These are phyloP conservation scores for Cytospora schulzeri DNA, from an alignment of 2,329 filamentous ascomycete species.

Conservation along the genomic window DNA sequence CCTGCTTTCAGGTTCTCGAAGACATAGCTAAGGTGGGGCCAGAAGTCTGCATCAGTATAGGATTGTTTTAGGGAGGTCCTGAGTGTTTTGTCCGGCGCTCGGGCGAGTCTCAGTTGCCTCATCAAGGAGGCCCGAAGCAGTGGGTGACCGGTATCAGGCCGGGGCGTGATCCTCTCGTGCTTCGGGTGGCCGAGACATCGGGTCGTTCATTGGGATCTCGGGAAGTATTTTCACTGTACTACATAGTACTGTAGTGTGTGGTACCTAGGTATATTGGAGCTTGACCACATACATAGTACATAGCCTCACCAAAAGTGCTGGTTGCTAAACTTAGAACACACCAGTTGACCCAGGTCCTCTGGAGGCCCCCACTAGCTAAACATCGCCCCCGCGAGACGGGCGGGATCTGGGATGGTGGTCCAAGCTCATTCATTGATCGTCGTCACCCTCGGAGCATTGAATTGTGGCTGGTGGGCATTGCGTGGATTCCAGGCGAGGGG, in stretches of 20 bases:
- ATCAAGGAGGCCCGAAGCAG: slow-evolving; percentile 3
- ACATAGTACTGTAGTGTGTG: too few species aligned
- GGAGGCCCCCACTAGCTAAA: slow-evolving; percentile 18
- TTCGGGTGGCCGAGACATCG: slow-evolving; percentile 14
- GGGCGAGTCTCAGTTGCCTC: neutral
- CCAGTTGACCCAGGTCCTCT: too few species aligned
- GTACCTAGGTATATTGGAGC: neutral
- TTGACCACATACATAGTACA: too few species aligned
- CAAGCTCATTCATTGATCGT: slow-evolving; percentile 11
- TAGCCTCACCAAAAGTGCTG: neutral
- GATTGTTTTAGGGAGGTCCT: neutral
- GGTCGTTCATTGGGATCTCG: neutral
- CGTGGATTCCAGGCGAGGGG: slow-evolving; percentile 14
- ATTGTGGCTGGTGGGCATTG: slow-evolving; percentile 20
- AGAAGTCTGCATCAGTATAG: too few species aligned
- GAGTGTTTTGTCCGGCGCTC: neutral
- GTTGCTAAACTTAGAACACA: slow-evolving; percentile 8
- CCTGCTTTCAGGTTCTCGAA: neutral
- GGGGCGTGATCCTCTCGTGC: slow-evolving; percentile 4
- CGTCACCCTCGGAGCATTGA: neutral
- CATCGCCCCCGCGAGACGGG: neutral
- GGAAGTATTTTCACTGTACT: too few species aligned
- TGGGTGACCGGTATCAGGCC: slow-evolving; percentile 16
- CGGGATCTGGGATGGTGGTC: slow-evolving; percentile 9
- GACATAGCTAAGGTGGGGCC: neutral